Base-by-base conservation (phyloP, 345 rosid species). In the Pugionium cornutum region DNA sequence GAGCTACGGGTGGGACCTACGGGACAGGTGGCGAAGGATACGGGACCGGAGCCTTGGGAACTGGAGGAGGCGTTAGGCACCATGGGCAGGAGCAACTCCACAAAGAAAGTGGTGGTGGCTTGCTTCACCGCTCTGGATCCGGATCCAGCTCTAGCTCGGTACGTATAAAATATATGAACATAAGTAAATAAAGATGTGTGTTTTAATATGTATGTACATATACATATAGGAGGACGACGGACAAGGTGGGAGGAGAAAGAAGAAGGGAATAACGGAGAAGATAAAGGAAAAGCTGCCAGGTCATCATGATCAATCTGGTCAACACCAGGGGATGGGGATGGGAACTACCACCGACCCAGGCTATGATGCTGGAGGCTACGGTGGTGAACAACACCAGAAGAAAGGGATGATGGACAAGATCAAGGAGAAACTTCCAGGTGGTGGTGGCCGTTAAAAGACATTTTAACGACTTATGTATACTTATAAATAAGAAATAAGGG, bases 181-280 rank as follows among this genome's bases (percentile, higher is more conserved):
- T 37, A 7, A 37, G 5, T 37, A 37, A 3, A 7, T 37, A 37
- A 37, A 37, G 5, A 37, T 5, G 41, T 34, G 36, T 34, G 36
- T 34, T 34, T 34, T 34, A 34, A 34, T 34, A 3, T 34, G 36
- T 34, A 5, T 34, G 36, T 34, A 34, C 5, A 34, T 36, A 2
- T 49, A 39, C 36, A 45, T 74, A 75, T 70, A 83, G 7, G 96
- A 88, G 69, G 92, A 84, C 28, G 96, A 88, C 57, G 92, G 83
- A 37, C 72, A 66, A 55, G 92, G 92, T 51, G 87, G 85, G 61
- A 84, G 90, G 65, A 84, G 83, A 78, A 81, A 81, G 84, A 81
- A 83, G 85, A 86, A 82, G 69, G 89, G 92, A 4, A 34, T 86
- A 30, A 83, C 51, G 4, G 64, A 76, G 9, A 83, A 80, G 76